phyloP scores from a whole-genome alignment of 2,329 filamentous ascomycete genomes.

The Xylaria sp. region DNA sequence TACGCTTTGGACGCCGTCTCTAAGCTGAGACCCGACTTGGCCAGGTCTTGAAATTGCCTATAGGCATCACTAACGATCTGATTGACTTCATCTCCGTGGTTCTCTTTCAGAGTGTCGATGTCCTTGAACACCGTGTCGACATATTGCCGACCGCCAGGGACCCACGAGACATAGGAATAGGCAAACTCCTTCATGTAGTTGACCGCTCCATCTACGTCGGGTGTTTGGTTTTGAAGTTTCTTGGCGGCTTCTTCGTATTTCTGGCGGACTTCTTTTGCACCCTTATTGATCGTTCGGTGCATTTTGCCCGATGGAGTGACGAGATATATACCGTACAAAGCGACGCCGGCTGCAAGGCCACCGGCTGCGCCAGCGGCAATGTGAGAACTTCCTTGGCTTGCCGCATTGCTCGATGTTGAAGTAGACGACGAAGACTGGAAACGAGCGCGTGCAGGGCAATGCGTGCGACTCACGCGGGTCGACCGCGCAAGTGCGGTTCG shows the following conservation, averaged over 20 bases:
- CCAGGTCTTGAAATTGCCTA: slow-evolving; percentile 70
- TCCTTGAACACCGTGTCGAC: slow-evolving; percentile 78
- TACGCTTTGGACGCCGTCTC: slow-evolving; percentile 71
- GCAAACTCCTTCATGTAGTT: slow-evolving; percentile 73
- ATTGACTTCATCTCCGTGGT: slow-evolving; percentile 77
- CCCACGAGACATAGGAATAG: slow-evolving; percentile 75
- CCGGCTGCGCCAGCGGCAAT: slow-evolving; percentile 57
- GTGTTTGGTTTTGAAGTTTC: slow-evolving; percentile 70
- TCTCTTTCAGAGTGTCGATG: slow-evolving; percentile 73
- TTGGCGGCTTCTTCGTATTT: slow-evolving; percentile 70
- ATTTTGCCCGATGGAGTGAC: slow-evolving; percentile 58
- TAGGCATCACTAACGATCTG: slow-evolving; percentile 75
- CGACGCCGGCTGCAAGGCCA: slow-evolving; percentile 56
- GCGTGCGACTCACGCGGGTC: slow-evolving; percentile 33
- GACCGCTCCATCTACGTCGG: slow-evolving; percentile 74
- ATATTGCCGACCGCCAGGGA: slow-evolving; percentile 76
- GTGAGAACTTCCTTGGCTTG: slow-evolving; percentile 47
- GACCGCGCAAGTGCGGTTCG: slow-evolving; percentile 30
- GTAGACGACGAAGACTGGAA: slow-evolving; percentile 56
- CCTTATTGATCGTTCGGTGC: slow-evolving; percentile 58
- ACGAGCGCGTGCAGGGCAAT: slow-evolving; percentile 47
- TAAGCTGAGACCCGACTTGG: slow-evolving; percentile 69
- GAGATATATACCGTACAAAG: slow-evolving; percentile 58
- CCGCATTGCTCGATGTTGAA: slow-evolving; percentile 39
- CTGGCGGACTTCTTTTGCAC: slow-evolving; percentile 65